Percentiles rank a stretch among this genome's conserved stretches.
Conservation (phyloP, 2,329 filamentous ascomycete genomes). For the Apiospora sp. region DNA sequence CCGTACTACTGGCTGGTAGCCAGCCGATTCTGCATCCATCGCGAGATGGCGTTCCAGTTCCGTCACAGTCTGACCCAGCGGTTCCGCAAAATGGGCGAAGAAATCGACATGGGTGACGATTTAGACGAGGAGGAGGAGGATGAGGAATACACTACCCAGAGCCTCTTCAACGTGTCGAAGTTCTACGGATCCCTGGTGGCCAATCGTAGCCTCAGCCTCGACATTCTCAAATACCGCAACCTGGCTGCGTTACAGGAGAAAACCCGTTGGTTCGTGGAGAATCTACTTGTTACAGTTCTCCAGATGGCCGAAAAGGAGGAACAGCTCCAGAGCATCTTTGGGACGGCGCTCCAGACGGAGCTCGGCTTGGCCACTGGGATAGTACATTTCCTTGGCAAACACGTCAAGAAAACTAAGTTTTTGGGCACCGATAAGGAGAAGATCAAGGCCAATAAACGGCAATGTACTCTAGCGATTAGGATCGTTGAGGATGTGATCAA, state of each 20-base stretch:
- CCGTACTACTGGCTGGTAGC: conserved; percentile 92
- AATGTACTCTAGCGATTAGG: conserved; percentile 40
- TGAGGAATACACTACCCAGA: conserved; percentile 59
- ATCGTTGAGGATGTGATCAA: conserved; percentile 6
- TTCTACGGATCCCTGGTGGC: conserved; percentile 62
- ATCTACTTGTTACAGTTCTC: conserved; percentile 79
- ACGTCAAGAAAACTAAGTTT: conserved; percentile 71
- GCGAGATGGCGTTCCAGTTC: conserved; percentile 82
- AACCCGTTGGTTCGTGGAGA: conserved; percentile 80
- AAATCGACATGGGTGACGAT: conserved; percentile 62
- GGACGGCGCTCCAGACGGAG: conserved; percentile 56
- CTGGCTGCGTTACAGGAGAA: conserved; percentile 79
- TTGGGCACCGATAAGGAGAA: conserved; percentile 54
- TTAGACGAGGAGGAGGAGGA: conserved; percentile 68
- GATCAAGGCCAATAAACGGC: conserved; percentile 55
- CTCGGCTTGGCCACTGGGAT: conserved; percentile 76
- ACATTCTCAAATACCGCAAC: conserved; percentile 74
- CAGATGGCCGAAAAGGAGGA: conserved; percentile 67
- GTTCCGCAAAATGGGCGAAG: conserved; percentile 86
- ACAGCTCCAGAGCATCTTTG: conserved; percentile 70
- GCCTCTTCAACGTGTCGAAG: conserved; percentile 61
- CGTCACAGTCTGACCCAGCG: conserved; percentile 87
- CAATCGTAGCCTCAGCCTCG: conserved; percentile 54
- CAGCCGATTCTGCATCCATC: conserved; percentile 77
- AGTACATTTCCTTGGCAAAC: conserved; percentile 81